Percentiles rank a stretch among this genome's conserved stretches.
Evolutionary conservation across 208 protist species (phyloP).

Genomic region (Trypanosoma caninum): DNA sequence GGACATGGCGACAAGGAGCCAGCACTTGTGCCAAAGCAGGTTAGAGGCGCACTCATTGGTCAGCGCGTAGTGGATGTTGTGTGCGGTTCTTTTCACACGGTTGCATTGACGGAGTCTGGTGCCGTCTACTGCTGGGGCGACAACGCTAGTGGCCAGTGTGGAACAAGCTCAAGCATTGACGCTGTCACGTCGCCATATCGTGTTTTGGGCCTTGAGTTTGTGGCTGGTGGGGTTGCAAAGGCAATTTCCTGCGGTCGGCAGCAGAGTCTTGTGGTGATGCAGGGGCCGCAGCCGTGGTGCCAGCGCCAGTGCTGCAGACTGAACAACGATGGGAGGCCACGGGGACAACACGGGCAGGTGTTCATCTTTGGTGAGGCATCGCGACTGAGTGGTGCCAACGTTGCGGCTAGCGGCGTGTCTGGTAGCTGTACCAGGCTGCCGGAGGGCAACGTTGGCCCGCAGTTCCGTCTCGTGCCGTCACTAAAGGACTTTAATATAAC

Average conservation of each 20-base stretch:
- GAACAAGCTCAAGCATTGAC: constrained; percentile 37
- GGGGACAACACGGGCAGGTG: constrained; percentile 54
- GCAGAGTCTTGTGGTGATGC: constrained; percentile 83
- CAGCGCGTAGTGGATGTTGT: constrained; percentile 66
- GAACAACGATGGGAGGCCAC: constrained; percentile 27
- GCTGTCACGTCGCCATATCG: constrained; percentile 64
- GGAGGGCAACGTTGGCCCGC: constrained; percentile 5
- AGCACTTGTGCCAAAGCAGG: constrained; percentile 52
- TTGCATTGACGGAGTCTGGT: constrained; percentile 60
- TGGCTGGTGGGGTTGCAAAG: constrained; percentile 64
- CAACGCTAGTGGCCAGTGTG: constrained; percentile 79
- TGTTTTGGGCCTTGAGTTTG: constrained; percentile 74
- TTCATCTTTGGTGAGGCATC: constrained; percentile 68
- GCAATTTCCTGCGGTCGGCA: constrained; percentile 81
- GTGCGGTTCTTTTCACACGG: constrained; percentile 86
- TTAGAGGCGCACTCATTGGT: constrained; percentile 56
- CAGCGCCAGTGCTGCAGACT: constrained; percentile 51
- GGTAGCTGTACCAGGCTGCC: background rate
- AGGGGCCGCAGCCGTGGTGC: constrained; percentile 72
- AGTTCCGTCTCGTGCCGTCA: constrained; percentile 34
- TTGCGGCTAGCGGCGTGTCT: background rate
- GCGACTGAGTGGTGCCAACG: constrained; percentile 2
- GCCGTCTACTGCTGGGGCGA: constrained; percentile 87
- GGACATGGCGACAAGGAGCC: constrained; percentile 72
- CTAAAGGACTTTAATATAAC: constrained; percentile 48